A percentile compares a stretch with the other conserved stretches of the same genome.
phyloP scores from a whole-genome alignment of 2,329 filamentous ascomycete genomes.

The Stromatinia cepivora region DNA sequence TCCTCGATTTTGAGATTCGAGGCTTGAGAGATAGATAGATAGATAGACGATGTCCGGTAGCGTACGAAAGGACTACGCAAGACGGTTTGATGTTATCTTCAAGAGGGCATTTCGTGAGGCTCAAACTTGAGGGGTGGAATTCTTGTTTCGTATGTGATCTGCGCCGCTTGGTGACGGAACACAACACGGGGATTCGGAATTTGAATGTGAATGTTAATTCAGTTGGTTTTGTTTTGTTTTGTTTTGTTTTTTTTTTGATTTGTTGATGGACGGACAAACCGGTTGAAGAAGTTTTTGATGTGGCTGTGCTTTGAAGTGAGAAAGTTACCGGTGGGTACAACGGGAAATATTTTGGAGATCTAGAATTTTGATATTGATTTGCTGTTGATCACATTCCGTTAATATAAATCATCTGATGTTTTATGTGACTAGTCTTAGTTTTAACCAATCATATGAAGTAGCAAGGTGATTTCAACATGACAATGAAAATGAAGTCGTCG shows the following conservation, averaged over 20 bases:
- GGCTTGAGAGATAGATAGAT: no score
- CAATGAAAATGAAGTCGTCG: constrained; percentile 15
- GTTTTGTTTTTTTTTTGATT: no score
- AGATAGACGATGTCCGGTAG: neutral
- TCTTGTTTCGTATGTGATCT: neutral
- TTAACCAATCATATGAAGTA: neutral
- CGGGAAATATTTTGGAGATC: neutral
- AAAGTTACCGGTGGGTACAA: neutral
- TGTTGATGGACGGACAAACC: no score
- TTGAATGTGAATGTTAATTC: neutral
- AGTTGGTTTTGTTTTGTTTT: no score
- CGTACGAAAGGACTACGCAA: neutral
- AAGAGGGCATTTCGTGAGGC: neutral
- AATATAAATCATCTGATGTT: constrained; percentile 13
- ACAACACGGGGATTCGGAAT: neutral
- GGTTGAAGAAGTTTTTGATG: neutral
- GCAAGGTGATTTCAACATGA: neutral
- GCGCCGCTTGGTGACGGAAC: neutral
- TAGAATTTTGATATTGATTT: neutral
- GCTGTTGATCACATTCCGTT: neutral
- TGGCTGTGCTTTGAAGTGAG: neutral
- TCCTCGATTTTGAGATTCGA: no score
- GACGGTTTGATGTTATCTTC: neutral
- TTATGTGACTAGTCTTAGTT: neutral
- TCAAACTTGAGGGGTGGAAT: neutral